Evolutionary conservation across 2,329 filamentous ascomycete genomes (phyloP), one percentile per base, ranked within the genome.

Genomic region (Epichloe amarillans): DNA sequence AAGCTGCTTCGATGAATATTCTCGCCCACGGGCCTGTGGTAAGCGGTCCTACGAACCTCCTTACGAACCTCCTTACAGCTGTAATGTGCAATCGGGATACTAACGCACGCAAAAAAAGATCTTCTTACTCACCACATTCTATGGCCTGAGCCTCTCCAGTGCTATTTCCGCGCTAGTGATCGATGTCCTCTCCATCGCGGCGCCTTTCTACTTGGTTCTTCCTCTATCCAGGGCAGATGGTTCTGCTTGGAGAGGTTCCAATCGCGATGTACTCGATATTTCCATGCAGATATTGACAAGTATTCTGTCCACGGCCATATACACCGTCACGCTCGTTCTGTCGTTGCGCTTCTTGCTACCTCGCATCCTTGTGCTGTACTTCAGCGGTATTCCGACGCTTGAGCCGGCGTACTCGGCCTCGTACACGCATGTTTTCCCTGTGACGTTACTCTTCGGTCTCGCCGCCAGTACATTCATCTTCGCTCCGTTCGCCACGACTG

Each of bases 381-480:
- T 95, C 61, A 69, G 76, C n/a, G 76, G 74, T 51, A 75, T 96
- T 49, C 76, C 77, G 6, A 84, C 81, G 33, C 72, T 96, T 46
- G 76, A 79, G 54, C 73, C 77, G 12, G 85, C 82, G 3, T 81
- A 91, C 63, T 70, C 76, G 21, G 77, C 83, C 11, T 77, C 77
- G 1, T 78, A 80, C 38, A 65, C 76, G 40, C 73, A 76, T 8
- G 73, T 86, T 46, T 66, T 88, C 3, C 81, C 83, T 1, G 74
- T 75, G 42, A 72, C 73, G 6, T 55, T 77, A 3, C 59, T 73
- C 2, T 73, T 86, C 17, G 90, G 89, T 3, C 72, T 80, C 54
- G 85, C 87, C 0, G 82, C 84, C 4, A 81, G 81, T 54, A 76
- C 78, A 44, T 91, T 94, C 64, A 79, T 96, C 57, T 94, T 95